Conservation (phyloP, 805 yeast species). For the Komagataella kurtzmanii region DNA sequence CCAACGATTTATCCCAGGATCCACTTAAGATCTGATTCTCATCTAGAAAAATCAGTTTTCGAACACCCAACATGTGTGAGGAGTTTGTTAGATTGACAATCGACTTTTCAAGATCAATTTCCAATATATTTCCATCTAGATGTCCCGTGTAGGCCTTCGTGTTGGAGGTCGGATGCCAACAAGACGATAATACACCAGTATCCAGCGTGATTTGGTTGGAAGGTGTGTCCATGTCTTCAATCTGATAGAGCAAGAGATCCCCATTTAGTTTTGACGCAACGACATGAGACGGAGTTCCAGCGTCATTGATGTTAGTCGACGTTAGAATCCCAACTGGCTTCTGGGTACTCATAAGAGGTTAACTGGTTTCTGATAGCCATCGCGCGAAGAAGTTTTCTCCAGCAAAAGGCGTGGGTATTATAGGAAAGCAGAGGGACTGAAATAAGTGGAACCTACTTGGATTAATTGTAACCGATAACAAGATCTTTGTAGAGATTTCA, state of each 20-base stretch:
- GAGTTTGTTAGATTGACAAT: slow-evolving; percentile 10
- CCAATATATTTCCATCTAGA: slow-evolving; percentile 39
- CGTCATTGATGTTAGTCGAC: background rate
- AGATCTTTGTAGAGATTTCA: too few relatives aligned
- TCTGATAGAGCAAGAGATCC: background rate
- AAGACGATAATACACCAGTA: background rate
- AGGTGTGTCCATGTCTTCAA: background rate
- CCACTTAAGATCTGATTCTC: slow-evolving; percentile 28
- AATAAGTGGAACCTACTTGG: too few relatives aligned
- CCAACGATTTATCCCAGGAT: slow-evolving; percentile 47
- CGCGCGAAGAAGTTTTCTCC: background rate
- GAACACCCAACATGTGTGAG: slow-evolving; percentile 27
- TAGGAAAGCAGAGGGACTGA: background rate
- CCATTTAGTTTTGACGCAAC: background rate
- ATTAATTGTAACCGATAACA: too few relatives aligned
- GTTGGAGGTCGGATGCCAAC: background rate
- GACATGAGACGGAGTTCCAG: background rate
- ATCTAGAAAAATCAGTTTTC: slow-evolving; percentile 15
- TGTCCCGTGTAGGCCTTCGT: slow-evolving; percentile 18
- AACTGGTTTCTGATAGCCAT: background rate
- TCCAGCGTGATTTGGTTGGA: background rate
- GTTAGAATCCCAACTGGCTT: background rate
- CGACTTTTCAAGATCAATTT: slow-evolving; percentile 34
- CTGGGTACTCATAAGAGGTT: background rate
- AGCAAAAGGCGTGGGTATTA: background rate